Evolutionary conservation across 768 basidiomycete genomes (phyloP), one percentile per base, ranked within the genome.

Genomic region (Cystobasidium ongulense): DNA sequence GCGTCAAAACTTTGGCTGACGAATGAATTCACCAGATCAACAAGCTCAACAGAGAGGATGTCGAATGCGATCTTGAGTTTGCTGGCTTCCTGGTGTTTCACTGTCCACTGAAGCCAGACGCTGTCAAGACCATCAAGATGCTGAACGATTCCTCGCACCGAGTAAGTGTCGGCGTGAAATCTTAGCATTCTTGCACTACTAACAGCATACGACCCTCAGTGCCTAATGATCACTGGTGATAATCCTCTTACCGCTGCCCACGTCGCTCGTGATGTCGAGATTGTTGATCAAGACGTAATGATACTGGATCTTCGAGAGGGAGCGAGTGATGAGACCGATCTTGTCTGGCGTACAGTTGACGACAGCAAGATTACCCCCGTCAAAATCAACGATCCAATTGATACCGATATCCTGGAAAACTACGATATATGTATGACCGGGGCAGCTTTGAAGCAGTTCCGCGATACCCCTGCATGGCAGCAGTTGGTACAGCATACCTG

Each of bases 71-170:
- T 0, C 84, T 99, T 57, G 83, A 80, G 1, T 99, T 99, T 78
- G 92, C 87, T n/a, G 96, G 96, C 7, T 99, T 99, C 84, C 84
- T 99, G 74, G 92, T 99, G 25, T 99, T 99, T 87, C 94, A 97
- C 79, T 98, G 94, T 80, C 96, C 96, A 1, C 86, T 99, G 76
- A 99, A 99, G 82, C 81, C 87, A 18, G 96, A 99, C 80, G 96
- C 96, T 0, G 85, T 98, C 13, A 87, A 89, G 75, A 86, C 90
- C 0, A 85, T 99, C 73, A 92, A 90, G 81, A 95, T 95, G 91
- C 84, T 99, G 66, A 88, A 89, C 1, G 95, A 98, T 79, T 92
- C 95, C 8, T 96, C 93, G 0, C 96, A 99, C 82, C 87, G 96
- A 43, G 94, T 96, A 83, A 63, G 91, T 85, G 0, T 8, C 43